Evolutionary conservation across 2,329 filamentous ascomycete genomes (phyloP).

Genomic region (Botrytis pseudocinerea): DNA sequence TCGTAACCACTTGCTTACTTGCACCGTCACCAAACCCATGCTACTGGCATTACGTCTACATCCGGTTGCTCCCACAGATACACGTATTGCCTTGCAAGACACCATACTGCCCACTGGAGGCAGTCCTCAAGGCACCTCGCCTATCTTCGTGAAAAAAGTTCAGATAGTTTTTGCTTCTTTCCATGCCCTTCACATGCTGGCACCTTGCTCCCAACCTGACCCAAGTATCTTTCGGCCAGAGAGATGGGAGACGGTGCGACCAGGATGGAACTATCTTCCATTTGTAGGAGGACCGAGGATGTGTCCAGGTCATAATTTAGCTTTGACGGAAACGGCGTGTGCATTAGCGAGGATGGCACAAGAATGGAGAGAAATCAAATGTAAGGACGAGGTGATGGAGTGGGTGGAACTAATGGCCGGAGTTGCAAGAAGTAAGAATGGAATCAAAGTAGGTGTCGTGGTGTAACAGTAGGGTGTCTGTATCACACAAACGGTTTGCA

Average conservation of each 20-base stretch:
- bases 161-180: constrained; percentile 1
- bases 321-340: not conserved
- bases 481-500: not conserved
- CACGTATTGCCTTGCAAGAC: constrained; percentile 6
- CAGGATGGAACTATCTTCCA: not conserved
- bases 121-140: not conserved
- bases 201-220: constrained; percentile 10
- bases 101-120: not conserved
- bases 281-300: constrained; percentile 4
- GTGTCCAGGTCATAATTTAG: not conserved
- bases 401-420: constrained; percentile 6
- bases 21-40: not conserved
- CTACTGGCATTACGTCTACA: not conserved
- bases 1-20: not conserved
- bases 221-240: not conserved
- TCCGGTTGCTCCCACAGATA: not conserved
- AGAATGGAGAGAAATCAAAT: not conserved
- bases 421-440: not conserved
- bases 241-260: not conserved
- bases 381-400: not conserved
- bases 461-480: not conserved
- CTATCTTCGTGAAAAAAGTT: constrained; percentile 1
- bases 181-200: not conserved
- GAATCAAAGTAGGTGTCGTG: not conserved
- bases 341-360: constrained; percentile 7